phyloP scores from a whole-genome alignment of 495 filamentous ascomycete species.

The Aspergillus mulundensis region DNA sequence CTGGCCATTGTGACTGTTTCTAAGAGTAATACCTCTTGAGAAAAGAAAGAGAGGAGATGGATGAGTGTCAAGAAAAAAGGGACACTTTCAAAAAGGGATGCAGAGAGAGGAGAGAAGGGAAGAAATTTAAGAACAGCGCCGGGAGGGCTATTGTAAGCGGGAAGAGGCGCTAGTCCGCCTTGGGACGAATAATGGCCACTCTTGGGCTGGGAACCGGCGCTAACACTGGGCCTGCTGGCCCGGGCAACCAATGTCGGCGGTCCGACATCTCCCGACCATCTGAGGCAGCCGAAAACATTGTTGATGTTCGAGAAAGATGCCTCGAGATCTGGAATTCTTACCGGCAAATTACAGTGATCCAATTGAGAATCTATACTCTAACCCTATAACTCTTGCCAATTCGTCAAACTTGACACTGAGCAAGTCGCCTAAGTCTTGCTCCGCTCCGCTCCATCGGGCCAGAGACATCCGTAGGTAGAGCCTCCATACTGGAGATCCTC shows the following conservation, averaged over 20 bases:
- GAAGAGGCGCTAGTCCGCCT: constrained; percentile 36
- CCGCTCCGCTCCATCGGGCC: constrained; percentile 6
- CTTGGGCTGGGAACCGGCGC: constrained; percentile 17
- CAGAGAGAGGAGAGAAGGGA: constrained; percentile 30
- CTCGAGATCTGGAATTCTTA: constrained; percentile 1
- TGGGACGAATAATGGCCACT: constrained; percentile 6
- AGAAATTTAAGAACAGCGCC: constrained; percentile 35
- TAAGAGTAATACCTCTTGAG: constrained; percentile 33
- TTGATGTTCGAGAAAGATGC: background rate
- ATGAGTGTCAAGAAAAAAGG: constrained; percentile 33
- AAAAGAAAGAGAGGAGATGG: constrained; percentile 42
- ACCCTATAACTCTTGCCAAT: too few relatives aligned
- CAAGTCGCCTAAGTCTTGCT: too few relatives aligned
- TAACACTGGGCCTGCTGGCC: constrained; percentile 27
- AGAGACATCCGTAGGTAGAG: constrained; percentile 19
- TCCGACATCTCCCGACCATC: constrained; percentile 50
- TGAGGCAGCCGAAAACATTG: constrained; percentile 15
- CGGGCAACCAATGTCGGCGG: constrained; percentile 29
- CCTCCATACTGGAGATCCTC: constrained; percentile 13
- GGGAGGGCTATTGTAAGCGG: constrained; percentile 42
- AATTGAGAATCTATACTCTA: background rate
- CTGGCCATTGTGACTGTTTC: constrained; percentile 48
- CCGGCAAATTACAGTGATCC: background rate
- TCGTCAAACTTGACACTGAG: too few relatives aligned
- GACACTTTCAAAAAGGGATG: constrained; percentile 38